Evolutionary conservation across 139 green algal genomes (phyloP), one percentile per base, ranked within the genome.

Genomic region (Tetraselmis chui): DNA sequence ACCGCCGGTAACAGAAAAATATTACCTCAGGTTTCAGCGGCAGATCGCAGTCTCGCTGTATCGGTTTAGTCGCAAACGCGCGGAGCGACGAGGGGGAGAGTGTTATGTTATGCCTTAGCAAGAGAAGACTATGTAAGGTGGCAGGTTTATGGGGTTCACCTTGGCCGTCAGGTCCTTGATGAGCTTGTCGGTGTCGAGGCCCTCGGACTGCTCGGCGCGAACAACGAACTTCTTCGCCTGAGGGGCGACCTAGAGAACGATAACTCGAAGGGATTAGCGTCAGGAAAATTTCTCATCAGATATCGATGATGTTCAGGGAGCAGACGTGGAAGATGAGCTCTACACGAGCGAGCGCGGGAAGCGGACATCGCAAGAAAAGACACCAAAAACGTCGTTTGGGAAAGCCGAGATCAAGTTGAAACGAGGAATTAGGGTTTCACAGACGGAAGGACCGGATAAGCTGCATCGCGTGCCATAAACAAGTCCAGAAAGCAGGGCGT

Each of bases 81-180:
- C 28, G 22, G 26, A 74, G 28, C 2, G 23, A 2, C 30, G 26
- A 25, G 45, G 1, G 23, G 2, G 1, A 1, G 25, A 23, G 1
- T 79, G 24, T 78, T 26, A 59, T 32, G n/a, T n/a, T n/a, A n/a
- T n/a, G n/a, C n/a, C n/a, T 77, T 18, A 11, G 58, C 23, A 75
- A 29, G 29, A 1, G 29, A 11, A 24, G 11, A n/a, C 2, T 22
- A 79, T 67, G 29, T 31, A 11, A 25, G 23, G 25, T 23, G 2
- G 30, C 23, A 77, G 2, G 25, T 1, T 59, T 32, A 59, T 58
- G 26, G 2, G 31, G 5, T 81, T 27, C 76, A 95, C 92, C 89
- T 96, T 94, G 0, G 88, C 87, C 77, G 91, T 86, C 81, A 96
- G 83, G 82, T 97, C 93, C 83, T 95, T 94, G 2, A 95, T 83